Evolutionary conservation across 179 eudicot species (phyloP), one percentile per base, ranked within the genome.

Genomic region (Silene coronaria): DNA sequence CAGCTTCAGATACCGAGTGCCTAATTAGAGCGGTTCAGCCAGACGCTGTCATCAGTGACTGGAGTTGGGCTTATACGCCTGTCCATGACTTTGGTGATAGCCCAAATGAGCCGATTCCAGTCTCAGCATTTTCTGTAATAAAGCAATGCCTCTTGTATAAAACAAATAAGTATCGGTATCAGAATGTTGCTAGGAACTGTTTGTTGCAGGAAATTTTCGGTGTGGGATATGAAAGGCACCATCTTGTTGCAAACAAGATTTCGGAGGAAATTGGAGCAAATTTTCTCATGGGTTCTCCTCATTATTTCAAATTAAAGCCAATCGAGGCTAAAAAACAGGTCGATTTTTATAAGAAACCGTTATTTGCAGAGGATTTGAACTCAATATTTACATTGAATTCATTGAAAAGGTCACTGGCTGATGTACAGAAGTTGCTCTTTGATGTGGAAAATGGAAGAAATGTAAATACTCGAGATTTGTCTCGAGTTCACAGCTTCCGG

Each of bases 41-140:
- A 6, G 64, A 67, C 36, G 78, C 58, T n/a, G 78, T 75, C 71
- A 66, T 75, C 26, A 30, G 71, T 30, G 77, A 75, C 51, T 75
- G 77, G 77, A 64, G 13, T 48, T 75, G 77, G 61, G 63, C 53
- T 26, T 6, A 28, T 32, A 13, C 34, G 21, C 16, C 36, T 0
- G 72, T 19, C 46, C 27, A 66, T 21, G 78, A 75, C 53, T 30
- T 46, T 21, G 78, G 77, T 26, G 77, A 75, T 63, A 26, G 62
- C 12, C 14, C 62, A 64, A 32, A 64, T 27, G 62, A 75, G 71
- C 71, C 77, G 27, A 64, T 75, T 22, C 78, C 78, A 19, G 67
- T 34, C 27, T 75, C 78, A 21, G 14, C 14, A 6, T 66, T 75
- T 51, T 2, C 30, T 1, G 72, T 75, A 6, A 2, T 75, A 51